Base-by-base conservation (phyloP, 2,329 filamentous ascomycete species). In the Colletotrichum sidae region DNA sequence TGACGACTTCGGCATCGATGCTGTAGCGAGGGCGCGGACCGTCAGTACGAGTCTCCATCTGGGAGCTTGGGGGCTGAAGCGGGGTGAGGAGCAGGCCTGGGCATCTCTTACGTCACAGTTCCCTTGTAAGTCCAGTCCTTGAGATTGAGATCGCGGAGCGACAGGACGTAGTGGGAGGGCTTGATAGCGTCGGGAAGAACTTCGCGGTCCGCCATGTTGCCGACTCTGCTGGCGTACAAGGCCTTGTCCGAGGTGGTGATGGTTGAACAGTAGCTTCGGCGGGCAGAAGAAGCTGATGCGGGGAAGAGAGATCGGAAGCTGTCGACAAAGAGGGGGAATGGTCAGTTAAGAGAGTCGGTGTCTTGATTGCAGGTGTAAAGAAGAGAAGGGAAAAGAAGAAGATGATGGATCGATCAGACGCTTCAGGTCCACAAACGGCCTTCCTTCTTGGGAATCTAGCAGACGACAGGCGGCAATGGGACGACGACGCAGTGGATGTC, bases 111-210 rank as follows among this genome's bases (percentile, higher is more conserved):
- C 84, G 77, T 79, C 67, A 97, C 92, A 17, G 85, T 89, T 70
- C 96, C 96, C 80, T 95, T 88, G 82, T 95, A 99, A 66, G 86
- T 88, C 90, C 88, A 90, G 58, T 80, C 78, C 65, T 80, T 80
- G 70, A 95, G 97, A 65, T 97, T 90, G 69, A 99, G 82, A 72
- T 96, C 90, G 74, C 85, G 88, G 71, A 99, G 86, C 60, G 90
- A 93, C 70, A 99, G 84, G 73, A 88, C 84, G 81, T 99, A 99
- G 81, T 98, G 93, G 68, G 84, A 82, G 2, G 96, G 94, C 81
- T 93, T 95, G 75, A 95, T 88, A 70, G 78, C 79, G 72, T 83
- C 81, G 52, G 88, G 87, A 67, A 90, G 84, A 69, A 88, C 83
- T 67, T 90, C 87, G 75, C 88, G 83, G 77, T 90, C 87, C 55